These are phyloP conservation scores for Gossypium trilobum DNA, from an alignment of 441 rosid species.

Conservation along the genomic window DNA sequence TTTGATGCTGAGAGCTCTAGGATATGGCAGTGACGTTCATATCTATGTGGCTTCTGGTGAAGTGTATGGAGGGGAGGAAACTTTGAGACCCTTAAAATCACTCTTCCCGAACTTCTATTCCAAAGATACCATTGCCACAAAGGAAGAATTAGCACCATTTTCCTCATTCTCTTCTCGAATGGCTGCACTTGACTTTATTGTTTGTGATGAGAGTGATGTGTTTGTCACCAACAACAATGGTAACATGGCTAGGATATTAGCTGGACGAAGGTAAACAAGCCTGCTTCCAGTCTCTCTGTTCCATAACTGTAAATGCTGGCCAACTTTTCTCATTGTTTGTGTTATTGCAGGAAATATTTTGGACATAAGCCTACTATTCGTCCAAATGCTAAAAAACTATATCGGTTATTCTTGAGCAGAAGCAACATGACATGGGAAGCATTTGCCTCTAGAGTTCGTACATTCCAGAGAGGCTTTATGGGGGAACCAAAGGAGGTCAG, in stretches of 20 bases:
- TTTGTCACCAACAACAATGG: slow-evolving; percentile 97
- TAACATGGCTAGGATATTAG: slow-evolving; percentile 91
- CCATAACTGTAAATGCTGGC: slow-evolving; percentile 17
- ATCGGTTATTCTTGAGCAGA: slow-evolving; percentile 55
- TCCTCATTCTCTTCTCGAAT: slow-evolving; percentile 75
- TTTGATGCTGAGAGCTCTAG: slow-evolving; percentile 89
- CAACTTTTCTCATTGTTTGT: slow-evolving; percentile 8
- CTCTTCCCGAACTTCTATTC: slow-evolving; percentile 84
- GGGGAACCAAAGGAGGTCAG: slow-evolving; percentile 91
- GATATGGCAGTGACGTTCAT: slow-evolving; percentile 81
- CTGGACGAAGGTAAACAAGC: slow-evolving; percentile 69
- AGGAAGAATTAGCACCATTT: slow-evolving; percentile 66
- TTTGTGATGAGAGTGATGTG: slow-evolving; percentile 90
- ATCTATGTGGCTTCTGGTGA: slow-evolving; percentile 97
- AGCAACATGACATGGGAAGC: slow-evolving; percentile 74
- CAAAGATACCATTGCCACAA: slow-evolving; percentile 72
- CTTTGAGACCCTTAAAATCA: slow-evolving; percentile 72
- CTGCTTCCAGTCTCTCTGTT: not conserved
- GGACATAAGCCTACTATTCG: slow-evolving; percentile 94
- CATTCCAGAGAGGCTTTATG: slow-evolving; percentile 81
- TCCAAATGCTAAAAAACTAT: slow-evolving; percentile 82
- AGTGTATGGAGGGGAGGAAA: slow-evolving; percentile 79
- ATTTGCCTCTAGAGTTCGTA: slow-evolving; percentile 64
- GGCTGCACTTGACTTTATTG: slow-evolving; percentile 97
- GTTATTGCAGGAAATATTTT: slow-evolving; percentile 62